Percentiles rank a stretch among this genome's conserved stretches.
phyloP scores from a whole-genome alignment of 176 grass and related monocot species.

The Urochloa ruziziensis region DNA sequence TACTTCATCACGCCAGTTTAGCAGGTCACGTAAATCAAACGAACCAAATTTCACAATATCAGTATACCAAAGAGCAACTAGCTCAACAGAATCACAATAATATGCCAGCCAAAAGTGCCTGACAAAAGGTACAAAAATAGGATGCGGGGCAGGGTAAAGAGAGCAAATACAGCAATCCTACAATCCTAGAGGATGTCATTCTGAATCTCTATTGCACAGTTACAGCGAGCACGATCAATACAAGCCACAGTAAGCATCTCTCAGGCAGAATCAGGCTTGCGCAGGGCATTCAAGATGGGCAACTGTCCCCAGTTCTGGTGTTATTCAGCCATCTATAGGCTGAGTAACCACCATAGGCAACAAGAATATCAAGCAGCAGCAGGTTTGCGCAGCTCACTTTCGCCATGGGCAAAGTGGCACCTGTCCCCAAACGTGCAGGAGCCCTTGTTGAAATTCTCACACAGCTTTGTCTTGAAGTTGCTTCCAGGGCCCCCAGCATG shows the following conservation, averaged over 20 bases:
- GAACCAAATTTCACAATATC: not conserved
- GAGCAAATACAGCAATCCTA: not conserved
- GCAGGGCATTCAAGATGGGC: not conserved
- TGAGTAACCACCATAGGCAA: slow-evolving; percentile 14
- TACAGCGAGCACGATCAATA: slow-evolving; percentile 15
- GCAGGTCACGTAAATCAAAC: not conserved
- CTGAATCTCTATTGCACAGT: not conserved
- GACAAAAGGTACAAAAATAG: slow-evolving; percentile 27
- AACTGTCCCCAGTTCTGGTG: not conserved
- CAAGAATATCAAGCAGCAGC: slow-evolving; percentile 32
- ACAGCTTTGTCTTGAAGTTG: slow-evolving; percentile 95
- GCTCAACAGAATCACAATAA: not conserved
- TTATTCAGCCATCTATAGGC: slow-evolving; percentile 18
- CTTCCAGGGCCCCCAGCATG: slow-evolving; percentile 40
- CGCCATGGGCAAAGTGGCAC: slow-evolving; percentile 89
- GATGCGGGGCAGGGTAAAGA: not conserved
- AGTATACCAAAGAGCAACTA: not conserved
- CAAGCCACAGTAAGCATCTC: not conserved
- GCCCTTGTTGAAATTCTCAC: slow-evolving; percentile 89
- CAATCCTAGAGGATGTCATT: not conserved
- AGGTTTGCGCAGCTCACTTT: slow-evolving; percentile 59
- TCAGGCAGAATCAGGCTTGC: not conserved
- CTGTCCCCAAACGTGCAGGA: slow-evolving; percentile 84
- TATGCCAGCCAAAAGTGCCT: not conserved
- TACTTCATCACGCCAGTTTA: not conserved